Base-by-base conservation (phyloP, 306 rosid species). In the Gleditsia sinensis region DNA sequence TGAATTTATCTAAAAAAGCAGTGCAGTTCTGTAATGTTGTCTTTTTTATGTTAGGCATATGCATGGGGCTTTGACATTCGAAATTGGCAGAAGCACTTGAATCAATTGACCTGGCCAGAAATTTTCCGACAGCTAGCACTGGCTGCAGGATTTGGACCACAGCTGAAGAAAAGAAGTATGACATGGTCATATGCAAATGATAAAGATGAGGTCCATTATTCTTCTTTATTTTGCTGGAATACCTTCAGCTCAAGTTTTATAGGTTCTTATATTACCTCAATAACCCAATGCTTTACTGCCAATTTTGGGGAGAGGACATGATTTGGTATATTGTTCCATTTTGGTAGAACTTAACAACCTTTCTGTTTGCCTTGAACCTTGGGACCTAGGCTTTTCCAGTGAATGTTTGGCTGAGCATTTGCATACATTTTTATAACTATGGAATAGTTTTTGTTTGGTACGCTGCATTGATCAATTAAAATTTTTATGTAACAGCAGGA, bases 1-100 rank as follows among this genome's bases (percentile, higher is more conserved):
- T 77, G 20, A 62, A 55, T 67, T 80, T 73, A 7, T 69, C 34
- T 16, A 13, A 63, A 48, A 13, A 63, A 48, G 21, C 55, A 16
- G 65, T 74, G 40, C 77, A 67, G 63, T 34, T 25, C 30, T 71
- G 33, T 69, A 32, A 72, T 65, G 62, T 56, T 69, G 27, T 50
- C 37, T 45, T 81, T 69, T 65, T 60, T 55, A 23, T 76, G 58
- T 79, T 62, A 92, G 98, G 98, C 98, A 53, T 90, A 92, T 79
- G 87, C 96, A 16, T 95, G 99, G 99, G 99, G 99, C 54, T 92
- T 92, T 90, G 99, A 95, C 80, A 95, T 95, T 76, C 81, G 93
- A 60, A 92, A 90, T 76, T 95, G 99, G 99, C 97, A 94, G 86
- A 82, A 82, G 85, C 96, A 90, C 87, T 80, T 94, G 75, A 92